Evolutionary conservation across 106 monocot genomes (phyloP).

Genomic region (Allium fistulosum): DNA sequence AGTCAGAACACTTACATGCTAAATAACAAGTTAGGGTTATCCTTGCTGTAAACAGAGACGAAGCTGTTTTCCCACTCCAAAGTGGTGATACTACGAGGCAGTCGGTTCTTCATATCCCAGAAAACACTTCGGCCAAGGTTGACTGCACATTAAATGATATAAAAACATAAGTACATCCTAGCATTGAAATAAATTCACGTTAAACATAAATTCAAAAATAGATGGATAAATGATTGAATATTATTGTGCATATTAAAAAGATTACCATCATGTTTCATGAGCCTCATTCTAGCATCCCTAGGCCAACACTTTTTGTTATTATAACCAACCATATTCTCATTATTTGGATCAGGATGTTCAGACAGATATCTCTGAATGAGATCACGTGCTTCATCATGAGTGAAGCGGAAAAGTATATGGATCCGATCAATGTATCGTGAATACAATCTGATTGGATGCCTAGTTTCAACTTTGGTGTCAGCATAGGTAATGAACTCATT

Average conservation of each 20-base stretch:
- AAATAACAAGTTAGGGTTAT: conserved; percentile 97
- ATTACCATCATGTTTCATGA: conserved; percentile 99
- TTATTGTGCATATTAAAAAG: background rate
- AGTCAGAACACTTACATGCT: conserved; percentile 67
- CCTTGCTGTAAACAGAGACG: conserved; percentile 99
- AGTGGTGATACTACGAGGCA: conserved; percentile 98
- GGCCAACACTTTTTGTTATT: conserved; percentile 99
- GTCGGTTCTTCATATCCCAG: conserved; percentile 99
- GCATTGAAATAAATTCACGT: too few species aligned
- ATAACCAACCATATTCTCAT: conserved; percentile 99
- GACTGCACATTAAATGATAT: conserved; percentile 25
- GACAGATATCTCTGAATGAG: conserved; percentile 95
- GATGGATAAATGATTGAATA: too few species aligned
- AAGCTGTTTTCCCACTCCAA: conserved; percentile 99
- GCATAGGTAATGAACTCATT: conserved; percentile 97
- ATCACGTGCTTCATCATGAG: conserved; percentile 97
- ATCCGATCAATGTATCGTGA: conserved; percentile 97
- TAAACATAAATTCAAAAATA: too few species aligned
- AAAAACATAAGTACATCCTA: too few species aligned
- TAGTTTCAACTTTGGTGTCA: conserved; percentile 85
- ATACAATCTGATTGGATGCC: conserved; percentile 96
- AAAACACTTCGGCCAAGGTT: conserved; percentile 99
- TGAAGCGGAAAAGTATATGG: conserved; percentile 93
- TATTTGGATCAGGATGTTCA: conserved; percentile 99
- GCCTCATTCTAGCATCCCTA: conserved; percentile 98